These are phyloP conservation scores for Mycena maculata DNA, from an alignment of 768 basidiomycete genomes.

Conservation along the genomic window DNA sequence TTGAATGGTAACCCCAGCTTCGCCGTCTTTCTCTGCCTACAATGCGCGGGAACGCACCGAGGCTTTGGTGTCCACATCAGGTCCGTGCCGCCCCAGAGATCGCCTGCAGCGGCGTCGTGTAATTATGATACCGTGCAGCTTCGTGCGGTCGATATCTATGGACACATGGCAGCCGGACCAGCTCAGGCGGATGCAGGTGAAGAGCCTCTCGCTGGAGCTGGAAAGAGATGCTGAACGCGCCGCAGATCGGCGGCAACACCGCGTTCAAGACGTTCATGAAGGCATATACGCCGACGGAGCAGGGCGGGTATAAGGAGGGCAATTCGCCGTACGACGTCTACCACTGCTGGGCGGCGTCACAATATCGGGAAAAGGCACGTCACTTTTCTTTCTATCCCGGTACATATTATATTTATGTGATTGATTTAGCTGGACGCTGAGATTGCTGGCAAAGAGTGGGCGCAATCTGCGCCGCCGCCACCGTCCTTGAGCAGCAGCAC, in stretches of 20 bases:
- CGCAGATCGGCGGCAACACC: slow-evolving; percentile 87
- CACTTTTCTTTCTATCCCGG: slow-evolving; percentile 7
- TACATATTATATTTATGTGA: slow-evolving; percentile 25
- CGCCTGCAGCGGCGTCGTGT: slow-evolving; percentile 35
- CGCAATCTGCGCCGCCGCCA: slow-evolving; percentile 77
- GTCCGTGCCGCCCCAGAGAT: slow-evolving; percentile 47
- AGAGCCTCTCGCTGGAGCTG: slow-evolving; percentile 9
- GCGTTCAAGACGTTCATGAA: slow-evolving; percentile 84
- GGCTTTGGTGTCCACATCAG: slow-evolving; percentile 96
- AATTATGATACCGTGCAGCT: slow-evolving; percentile 62
- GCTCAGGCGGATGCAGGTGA: slow-evolving; percentile 88
- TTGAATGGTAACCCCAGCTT: slow-evolving; percentile 70
- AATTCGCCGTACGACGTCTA: slow-evolving; percentile 82
- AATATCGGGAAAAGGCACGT: slow-evolving; percentile 92
- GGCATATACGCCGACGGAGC: slow-evolving; percentile 71
- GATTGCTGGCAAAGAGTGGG: slow-evolving; percentile 82
- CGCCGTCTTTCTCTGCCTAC: slow-evolving; percentile 92
- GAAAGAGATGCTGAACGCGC: slow-evolving; percentile 15
- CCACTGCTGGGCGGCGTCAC: slow-evolving; percentile 93
- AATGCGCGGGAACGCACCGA: slow-evolving; percentile 86
- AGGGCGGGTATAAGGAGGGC: slow-evolving; percentile 75
- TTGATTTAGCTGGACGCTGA: slow-evolving; percentile 78
- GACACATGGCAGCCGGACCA: slow-evolving; percentile 96
- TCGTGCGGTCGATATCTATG: slow-evolving; percentile 95
- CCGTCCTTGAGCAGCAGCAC: slow-evolving; percentile 49